Base-by-base conservation (phyloP, 768 basidiomycete genomes). In the Naganishia antarctica region DNA sequence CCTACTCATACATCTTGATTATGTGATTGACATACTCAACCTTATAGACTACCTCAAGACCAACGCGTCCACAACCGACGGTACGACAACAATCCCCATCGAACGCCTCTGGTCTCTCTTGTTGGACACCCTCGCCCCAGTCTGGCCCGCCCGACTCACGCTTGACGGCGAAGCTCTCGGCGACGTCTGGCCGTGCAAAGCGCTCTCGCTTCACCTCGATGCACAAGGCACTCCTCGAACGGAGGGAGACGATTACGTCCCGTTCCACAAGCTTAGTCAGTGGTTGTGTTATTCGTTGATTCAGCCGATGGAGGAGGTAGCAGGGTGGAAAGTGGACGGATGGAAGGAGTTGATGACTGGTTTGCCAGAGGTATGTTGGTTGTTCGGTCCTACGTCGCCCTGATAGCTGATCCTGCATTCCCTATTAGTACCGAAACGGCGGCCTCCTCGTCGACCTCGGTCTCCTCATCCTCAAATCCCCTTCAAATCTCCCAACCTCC, bases 201-300 rank as follows among this genome's bases (percentile, higher is more conserved):
- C 83, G 0, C 73, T 82, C 16, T 80, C 73, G 26, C 65, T 66
- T 34, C 57, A 67, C 4, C 66, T 73, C 9, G 65, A 69, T 15
- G 63, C 63, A 8, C 32, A 40, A 1, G 66, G 70, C n/a, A 23
- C 40, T 64, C 31, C 66, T 12, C 45, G 72, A 53, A 44, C 60
- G 25, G 84, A 85, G 69, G 86, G 85, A 49, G 86, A 86, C 59
- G 82, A 85, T 59, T 51, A 34, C 31, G 90, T 98, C 7, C 89
- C 91, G 0, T 98, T 98, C 81, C 94, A 97, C 80, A 98, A 99
- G 76, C 82, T 99, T 50, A 91, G 90, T 0, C 87, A 88, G 66
- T 99, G 94, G 94, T 82, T 90, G 62, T 87, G 91, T 8, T 94
- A 96, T 76, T 88, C 87, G 69, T 81, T 99, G 21, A 81, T 96